phyloP scores from a whole-genome alignment of 257 asterid species.

The Nicotiana benthamiana region DNA sequence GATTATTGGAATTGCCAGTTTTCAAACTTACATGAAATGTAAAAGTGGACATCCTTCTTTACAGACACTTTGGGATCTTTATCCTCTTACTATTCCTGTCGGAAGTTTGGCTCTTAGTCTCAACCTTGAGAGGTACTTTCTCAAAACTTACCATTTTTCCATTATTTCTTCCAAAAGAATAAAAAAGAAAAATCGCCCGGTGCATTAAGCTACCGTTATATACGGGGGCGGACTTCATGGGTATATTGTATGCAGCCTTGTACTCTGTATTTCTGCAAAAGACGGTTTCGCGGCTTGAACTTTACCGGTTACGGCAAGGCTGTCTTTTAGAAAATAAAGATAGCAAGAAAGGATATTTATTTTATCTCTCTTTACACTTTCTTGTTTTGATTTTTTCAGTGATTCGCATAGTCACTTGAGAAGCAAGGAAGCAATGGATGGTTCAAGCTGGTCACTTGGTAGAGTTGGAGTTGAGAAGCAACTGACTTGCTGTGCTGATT shows the following conservation, averaged over 20 bases:
- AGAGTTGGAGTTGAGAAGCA: constrained; percentile 48
- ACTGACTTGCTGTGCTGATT: constrained; percentile 68
- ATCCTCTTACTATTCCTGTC: constrained; percentile 55
- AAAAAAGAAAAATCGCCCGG: accelerated
- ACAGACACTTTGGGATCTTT: constrained; percentile 73
- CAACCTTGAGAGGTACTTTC: constrained; percentile 47
- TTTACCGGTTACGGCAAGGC: no score
- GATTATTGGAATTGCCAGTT: constrained; percentile 68
- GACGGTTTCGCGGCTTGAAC: no score
- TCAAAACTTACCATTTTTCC: neutral
- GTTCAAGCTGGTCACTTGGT: constrained; percentile 29
- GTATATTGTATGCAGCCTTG: no score
- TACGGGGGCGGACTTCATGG: accelerated
- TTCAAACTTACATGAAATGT: constrained; percentile 58
- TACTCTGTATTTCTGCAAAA: no score
- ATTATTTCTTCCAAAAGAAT: no score
- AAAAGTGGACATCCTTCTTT: constrained; percentile 66
- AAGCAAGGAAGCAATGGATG: constrained; percentile 38
- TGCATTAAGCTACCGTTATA: no score
- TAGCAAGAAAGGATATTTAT: neutral
- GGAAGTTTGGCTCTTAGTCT: constrained; percentile 58
- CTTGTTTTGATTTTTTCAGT: constrained; percentile 18
- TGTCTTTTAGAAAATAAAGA: neutral
- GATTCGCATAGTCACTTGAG: constrained; percentile 34
- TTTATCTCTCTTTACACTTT: neutral